Percentiles rank a stretch among this genome's conserved stretches.
Conservation (phyloP, 805 yeast genomes). For the Kluyveromyces siamensis region DNA sequence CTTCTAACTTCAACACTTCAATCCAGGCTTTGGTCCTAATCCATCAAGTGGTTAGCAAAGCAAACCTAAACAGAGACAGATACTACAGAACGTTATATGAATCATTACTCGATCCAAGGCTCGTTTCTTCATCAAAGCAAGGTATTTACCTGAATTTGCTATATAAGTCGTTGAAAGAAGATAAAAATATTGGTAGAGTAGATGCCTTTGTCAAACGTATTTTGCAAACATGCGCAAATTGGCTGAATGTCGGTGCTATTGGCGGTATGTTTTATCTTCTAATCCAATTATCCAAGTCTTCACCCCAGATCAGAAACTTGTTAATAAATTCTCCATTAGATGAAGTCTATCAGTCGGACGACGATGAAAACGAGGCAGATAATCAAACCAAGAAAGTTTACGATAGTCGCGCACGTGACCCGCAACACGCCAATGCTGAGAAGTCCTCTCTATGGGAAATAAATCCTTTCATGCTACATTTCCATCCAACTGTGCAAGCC, state of each 20-base stretch:
- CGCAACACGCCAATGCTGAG: constrained; percentile 81
- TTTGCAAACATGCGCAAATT: constrained; percentile 72
- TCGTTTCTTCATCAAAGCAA: constrained; percentile 82
- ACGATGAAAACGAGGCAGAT: constrained; percentile 34
- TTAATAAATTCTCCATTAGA: constrained; percentile 46
- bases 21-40: constrained; percentile 85
- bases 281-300: constrained; percentile 52
- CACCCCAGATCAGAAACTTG: constrained; percentile 61
- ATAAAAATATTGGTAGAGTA: constrained; percentile 53
- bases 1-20: constrained; percentile 88
- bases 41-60: constrained; percentile 63
- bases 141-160: constrained; percentile 82
- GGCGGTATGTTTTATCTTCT: constrained; percentile 75
- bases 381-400: constrained; percentile 33
- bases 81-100: constrained; percentile 86
- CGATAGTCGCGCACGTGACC: constrained; percentile 87
- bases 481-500: constrained; percentile 82
- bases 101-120: constrained; percentile 74
- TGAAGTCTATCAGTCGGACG: constrained; percentile 39
- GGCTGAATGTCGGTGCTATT: constrained; percentile 83
- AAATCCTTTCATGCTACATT: constrained; percentile 62
- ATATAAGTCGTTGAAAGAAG: constrained; percentile 74
- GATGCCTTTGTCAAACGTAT: constrained; percentile 88
- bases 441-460: constrained; percentile 83
- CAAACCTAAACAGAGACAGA: constrained; percentile 51